Conservation (phyloP, 495 filamentous ascomycete genomes). For the Pyronema omphalodes region DNA sequence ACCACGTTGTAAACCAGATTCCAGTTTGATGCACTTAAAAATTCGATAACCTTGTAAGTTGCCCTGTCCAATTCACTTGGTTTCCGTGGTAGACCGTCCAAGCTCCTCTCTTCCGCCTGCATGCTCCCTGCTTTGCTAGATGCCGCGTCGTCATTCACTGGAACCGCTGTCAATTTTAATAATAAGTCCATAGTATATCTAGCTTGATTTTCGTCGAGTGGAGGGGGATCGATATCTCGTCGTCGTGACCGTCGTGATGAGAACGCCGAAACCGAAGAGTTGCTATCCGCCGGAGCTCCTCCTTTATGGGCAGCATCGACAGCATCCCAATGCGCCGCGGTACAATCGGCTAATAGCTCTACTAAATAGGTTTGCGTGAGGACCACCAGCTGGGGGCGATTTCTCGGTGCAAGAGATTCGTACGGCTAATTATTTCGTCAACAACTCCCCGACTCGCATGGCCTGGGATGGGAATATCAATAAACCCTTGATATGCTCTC, state of each 20-base stretch:
- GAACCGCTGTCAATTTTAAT: slow-evolving; percentile 17
- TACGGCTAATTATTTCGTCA: slow-evolving; percentile 4
- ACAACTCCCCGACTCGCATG: background rate
- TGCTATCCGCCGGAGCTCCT: slow-evolving; percentile 17
- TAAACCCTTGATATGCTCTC: slow-evolving; percentile 23
- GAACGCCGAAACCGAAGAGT: slow-evolving; percentile 9
- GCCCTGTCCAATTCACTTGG: slow-evolving; percentile 20
- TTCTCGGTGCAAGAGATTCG: slow-evolving; percentile 25
- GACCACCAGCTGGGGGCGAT: slow-evolving; percentile 33
- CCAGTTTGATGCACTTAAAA: slow-evolving; percentile 44
- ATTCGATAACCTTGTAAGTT: slow-evolving; percentile 34
- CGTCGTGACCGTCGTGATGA: slow-evolving; percentile 13
- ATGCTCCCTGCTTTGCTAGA: slow-evolving; percentile 22
- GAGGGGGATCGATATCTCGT: slow-evolving; percentile 22
- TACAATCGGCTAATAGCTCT: slow-evolving; percentile 44
- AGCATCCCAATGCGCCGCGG: slow-evolving; percentile 37
- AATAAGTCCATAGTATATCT: slow-evolving; percentile 21
- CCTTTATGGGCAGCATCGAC: slow-evolving; percentile 17
- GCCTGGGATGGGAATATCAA: background rate
- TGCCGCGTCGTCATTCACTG: slow-evolving; percentile 8
- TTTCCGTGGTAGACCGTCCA: slow-evolving; percentile 25
- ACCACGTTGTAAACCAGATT: slow-evolving; percentile 37
- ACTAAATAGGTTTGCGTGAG: slow-evolving; percentile 42
- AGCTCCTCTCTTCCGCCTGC: slow-evolving; percentile 20
- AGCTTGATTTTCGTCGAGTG: slow-evolving; percentile 23